These are phyloP conservation scores for Komagataella kurtzmanii DNA, from an alignment of 805 yeast species.

Conservation along the genomic window DNA sequence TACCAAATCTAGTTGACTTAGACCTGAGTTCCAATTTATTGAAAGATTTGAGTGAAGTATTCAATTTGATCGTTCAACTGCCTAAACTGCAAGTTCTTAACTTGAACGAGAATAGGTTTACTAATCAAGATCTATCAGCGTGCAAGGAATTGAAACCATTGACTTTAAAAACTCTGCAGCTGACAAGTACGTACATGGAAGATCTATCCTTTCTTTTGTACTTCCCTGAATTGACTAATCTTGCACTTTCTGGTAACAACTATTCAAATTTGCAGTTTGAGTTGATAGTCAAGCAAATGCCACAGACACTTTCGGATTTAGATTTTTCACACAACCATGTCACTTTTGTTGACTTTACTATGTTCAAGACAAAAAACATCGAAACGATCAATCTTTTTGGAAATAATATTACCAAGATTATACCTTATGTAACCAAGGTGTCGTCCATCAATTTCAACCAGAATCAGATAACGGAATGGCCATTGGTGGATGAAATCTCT, in stretches of 20 bases:
- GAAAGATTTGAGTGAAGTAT: conserved; percentile 22
- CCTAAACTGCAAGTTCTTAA: conserved; percentile 26
- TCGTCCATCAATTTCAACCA: not conserved
- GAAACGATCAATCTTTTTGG: conserved; percentile 20
- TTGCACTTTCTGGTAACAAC: not conserved
- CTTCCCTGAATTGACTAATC: not conserved
- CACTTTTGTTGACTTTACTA: not conserved
- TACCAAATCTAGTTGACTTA: conserved; percentile 20
- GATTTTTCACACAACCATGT: conserved; percentile 15
- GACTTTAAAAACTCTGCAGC: not conserved
- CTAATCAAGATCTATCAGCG: not conserved
- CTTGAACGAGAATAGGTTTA: conserved; percentile 41
- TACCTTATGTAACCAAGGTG: not conserved
- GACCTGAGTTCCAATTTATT: conserved; percentile 54
- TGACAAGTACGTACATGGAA: not conserved
- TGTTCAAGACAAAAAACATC: conserved; percentile 8
- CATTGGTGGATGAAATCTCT: not conserved
- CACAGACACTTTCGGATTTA: conserved; percentile 6
- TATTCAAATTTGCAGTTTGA: not conserved
- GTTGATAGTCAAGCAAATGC: not conserved
- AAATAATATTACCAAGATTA: conserved; percentile 11
- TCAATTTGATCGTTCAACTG: conserved; percentile 21
- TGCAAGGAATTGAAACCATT: not conserved
- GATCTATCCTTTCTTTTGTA: not conserved
- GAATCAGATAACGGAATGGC: conserved; percentile 12